Percentiles rank a stretch among this genome's conserved stretches.
Conservation (phyloP, 768 basidiomycete genomes). For the Candolleomyces efflorescens region DNA sequence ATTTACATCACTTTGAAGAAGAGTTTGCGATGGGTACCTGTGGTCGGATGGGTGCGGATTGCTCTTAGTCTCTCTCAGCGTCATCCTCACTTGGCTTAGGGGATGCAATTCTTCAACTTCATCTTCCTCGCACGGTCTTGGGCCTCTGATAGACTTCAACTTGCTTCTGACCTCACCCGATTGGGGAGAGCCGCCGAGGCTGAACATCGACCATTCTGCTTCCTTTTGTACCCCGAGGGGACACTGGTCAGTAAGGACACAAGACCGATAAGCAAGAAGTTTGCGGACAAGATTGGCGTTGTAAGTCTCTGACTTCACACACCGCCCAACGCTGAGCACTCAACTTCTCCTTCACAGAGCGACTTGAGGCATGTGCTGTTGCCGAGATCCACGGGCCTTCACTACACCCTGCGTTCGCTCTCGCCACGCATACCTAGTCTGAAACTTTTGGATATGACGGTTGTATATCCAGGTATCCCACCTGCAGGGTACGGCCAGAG, state of each 20-base stretch:
- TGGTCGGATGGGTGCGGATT: slow-evolving; percentile 78
- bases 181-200: slow-evolving; percentile 68
- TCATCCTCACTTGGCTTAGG: slow-evolving; percentile 36
- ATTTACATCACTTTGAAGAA: slow-evolving; percentile 93
- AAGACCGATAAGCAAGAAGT: slow-evolving; percentile 78
- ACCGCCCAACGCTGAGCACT: not conserved
- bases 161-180: slow-evolving; percentile 61
- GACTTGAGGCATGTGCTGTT: slow-evolving; percentile 81
- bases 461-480: slow-evolving; percentile 88
- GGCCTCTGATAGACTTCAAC: slow-evolving; percentile 73
- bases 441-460: slow-evolving; percentile 84
- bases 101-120: slow-evolving; percentile 93
- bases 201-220: slow-evolving; percentile 67
- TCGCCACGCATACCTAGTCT: slow-evolving; percentile 72
- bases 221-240: slow-evolving; percentile 94
- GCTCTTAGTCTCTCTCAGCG: not conserved
- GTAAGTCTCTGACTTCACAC: slow-evolving; percentile 45
- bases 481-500: slow-evolving; percentile 78
- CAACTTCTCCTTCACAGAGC: slow-evolving; percentile 38
- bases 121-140: slow-evolving; percentile 91
- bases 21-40: slow-evolving; percentile 76
- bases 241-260: slow-evolving; percentile 89
- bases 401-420: slow-evolving; percentile 79
- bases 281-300: slow-evolving; percentile 83
- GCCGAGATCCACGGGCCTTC: slow-evolving; percentile 89